Conservation (phyloP, 306 rosid genomes). For the Biancaea sappan region DNA sequence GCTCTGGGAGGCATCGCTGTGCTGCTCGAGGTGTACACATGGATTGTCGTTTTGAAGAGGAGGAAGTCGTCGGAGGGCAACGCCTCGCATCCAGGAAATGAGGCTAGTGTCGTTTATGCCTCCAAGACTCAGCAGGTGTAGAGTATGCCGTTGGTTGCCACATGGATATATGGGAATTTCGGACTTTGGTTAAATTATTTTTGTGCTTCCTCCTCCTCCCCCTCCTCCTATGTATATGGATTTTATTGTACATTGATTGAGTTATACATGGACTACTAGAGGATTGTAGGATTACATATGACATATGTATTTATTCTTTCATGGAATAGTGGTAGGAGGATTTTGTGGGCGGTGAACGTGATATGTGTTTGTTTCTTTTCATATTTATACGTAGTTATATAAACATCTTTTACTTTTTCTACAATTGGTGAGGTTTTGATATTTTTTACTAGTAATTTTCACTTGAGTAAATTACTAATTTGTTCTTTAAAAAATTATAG, state of each 20-base stretch:
- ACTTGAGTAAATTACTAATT: too few relatives aligned
- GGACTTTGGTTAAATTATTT: conserved; percentile 22
- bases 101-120: conserved; percentile 32
- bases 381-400: conserved; percentile 30
- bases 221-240: neutral
- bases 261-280: conserved; percentile 12
- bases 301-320: conserved; percentile 44
- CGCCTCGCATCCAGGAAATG: conserved; percentile 50
- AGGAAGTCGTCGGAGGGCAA: conserved; percentile 36
- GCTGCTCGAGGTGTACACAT: conserved; percentile 62
- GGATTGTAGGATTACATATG: conserved; percentile 26
- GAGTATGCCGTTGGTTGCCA: neutral
- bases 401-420: neutral
- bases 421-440: too few relatives aligned
- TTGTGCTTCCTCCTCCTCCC: too few relatives aligned
- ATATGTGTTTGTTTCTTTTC: conserved; percentile 11
- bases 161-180: conserved; percentile 23
- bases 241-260: conserved; percentile 26
- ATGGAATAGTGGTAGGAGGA: conserved; percentile 17
- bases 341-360: conserved; percentile 14
- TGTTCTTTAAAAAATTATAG: too few relatives aligned
- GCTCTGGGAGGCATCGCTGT: conserved; percentile 67
- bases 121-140: conserved; percentile 43
- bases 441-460: too few relatives aligned
- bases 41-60: conserved; percentile 56